These are phyloP conservation scores for Phytophthora uliginosa DNA, from an alignment of 352 stramenopile species.

Conservation along the genomic window DNA sequence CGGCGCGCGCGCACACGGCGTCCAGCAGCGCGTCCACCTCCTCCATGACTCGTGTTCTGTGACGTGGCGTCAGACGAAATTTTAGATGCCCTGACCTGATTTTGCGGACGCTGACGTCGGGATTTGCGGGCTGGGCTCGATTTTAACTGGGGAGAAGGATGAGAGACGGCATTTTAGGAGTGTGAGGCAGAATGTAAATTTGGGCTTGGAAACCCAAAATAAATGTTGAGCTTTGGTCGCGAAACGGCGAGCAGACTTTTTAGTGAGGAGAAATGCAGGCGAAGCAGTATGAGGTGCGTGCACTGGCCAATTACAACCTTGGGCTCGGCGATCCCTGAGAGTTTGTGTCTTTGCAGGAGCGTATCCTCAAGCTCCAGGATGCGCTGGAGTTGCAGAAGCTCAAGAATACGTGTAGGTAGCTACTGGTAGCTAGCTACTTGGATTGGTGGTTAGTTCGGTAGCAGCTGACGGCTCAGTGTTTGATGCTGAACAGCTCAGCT, in stretches of 20 bases:
- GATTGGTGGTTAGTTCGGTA: background rate
- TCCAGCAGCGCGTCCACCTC: conserved; percentile 74
- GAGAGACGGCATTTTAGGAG: background rate
- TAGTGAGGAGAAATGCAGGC: conserved; percentile 56
- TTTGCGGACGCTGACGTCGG: background rate
- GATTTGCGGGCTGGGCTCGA: background rate
- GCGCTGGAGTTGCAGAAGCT: conserved; percentile 83
- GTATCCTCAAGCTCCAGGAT: conserved; percentile 85
- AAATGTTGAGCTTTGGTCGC: background rate
- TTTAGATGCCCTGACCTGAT: background rate
- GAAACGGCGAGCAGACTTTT: background rate
- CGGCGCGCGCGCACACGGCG: conserved; percentile 52
- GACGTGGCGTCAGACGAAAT: conserved; percentile 4
- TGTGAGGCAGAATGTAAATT: background rate
- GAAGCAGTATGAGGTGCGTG: conserved; percentile 69
- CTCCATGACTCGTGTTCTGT: conserved; percentile 56
- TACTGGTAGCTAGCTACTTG: background rate
- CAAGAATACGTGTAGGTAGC: conserved; percentile 76
- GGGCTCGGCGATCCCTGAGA: background rate
- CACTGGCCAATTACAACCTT: background rate
- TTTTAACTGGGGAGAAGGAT: background rate
- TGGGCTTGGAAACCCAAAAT: too few species aligned
- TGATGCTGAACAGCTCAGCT: conserved; percentile 56
- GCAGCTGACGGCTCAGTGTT: background rate
- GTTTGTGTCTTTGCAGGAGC: conserved; percentile 47